phyloP scores from a whole-genome alignment of 1,284 basidiomycete species.

The Hemileia vastatrix region DNA sequence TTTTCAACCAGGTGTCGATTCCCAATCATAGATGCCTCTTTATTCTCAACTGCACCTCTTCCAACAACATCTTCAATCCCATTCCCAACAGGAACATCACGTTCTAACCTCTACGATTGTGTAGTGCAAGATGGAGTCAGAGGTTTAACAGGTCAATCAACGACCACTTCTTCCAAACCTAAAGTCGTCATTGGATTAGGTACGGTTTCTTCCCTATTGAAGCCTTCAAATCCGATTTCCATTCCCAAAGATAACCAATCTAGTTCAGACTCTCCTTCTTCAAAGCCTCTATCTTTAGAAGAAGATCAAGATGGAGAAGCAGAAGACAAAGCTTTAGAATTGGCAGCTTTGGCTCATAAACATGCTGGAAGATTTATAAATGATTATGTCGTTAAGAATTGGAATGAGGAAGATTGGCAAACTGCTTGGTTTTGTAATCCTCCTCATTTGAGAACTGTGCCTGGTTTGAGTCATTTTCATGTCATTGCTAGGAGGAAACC shows the following conservation, averaged over 20 bases:
- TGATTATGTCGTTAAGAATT: neutral
- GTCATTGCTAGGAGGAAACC: no score
- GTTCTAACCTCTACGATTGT: conserved; percentile 28
- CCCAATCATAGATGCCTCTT: no score
- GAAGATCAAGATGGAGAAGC: neutral
- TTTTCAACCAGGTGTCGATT: no score
- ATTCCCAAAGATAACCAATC: neutral
- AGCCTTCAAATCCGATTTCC: neutral
- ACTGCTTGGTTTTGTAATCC: no score
- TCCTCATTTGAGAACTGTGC: no score
- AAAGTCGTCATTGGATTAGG: neutral
- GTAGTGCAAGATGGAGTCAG: conserved; percentile 33
- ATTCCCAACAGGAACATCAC: no score
- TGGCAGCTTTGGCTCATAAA: neutral
- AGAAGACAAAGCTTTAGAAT: neutral
- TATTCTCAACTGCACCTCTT: no score
- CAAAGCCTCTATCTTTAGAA: neutral
- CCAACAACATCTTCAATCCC: no score
- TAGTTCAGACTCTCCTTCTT: neutral
- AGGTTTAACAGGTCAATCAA: conserved; percentile 25
- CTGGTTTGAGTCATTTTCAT: no score
- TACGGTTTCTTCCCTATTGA: neutral
- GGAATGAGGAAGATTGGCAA: neutral
- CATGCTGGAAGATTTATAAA: neutral
- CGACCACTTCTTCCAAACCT: neutral